These are phyloP conservation scores for Syzygium jambos DNA, from an alignment of 345 rosid genomes.

Conservation along the genomic window DNA sequence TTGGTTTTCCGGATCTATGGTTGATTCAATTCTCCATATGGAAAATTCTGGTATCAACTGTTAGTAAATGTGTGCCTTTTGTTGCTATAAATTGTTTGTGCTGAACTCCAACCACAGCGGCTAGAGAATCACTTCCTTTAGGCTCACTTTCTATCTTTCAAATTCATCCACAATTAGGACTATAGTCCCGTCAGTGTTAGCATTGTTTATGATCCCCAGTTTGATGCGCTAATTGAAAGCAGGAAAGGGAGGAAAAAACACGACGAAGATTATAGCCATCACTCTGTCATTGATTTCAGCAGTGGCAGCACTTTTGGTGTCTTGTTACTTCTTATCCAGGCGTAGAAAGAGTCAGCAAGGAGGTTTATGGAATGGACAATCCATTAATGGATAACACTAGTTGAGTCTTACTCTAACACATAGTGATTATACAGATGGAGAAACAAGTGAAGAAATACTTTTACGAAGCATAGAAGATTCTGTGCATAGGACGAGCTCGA, in stretches of 20 bases:
- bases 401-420: too few relatives aligned
- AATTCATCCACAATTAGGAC: background rate
- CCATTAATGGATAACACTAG: too few relatives aligned
- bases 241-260: conserved; percentile 11
- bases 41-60: background rate
- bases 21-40: background rate
- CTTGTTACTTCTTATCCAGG: conserved; percentile 10
- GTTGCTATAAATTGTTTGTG: background rate
- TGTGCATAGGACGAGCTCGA: too few relatives aligned
- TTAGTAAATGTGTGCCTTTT: background rate
- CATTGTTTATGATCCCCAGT: background rate
- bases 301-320: conserved; percentile 12
- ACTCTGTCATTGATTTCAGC: background rate
- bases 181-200: background rate
- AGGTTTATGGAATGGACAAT: conserved; percentile 4
- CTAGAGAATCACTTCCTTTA: background rate
- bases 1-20: background rate
- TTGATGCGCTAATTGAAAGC: background rate
- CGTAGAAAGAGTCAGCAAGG: conserved; percentile 13
- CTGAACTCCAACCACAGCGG: background rate
- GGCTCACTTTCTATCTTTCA: background rate
- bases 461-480: too few relatives aligned
- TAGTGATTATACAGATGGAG: too few relatives aligned
- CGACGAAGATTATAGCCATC: conserved; percentile 7
- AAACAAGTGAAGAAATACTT: too few relatives aligned